Evolutionary conservation across 2,329 filamentous ascomycete species (phyloP).

Genomic region (Aspergillus transmontanensis): DNA sequence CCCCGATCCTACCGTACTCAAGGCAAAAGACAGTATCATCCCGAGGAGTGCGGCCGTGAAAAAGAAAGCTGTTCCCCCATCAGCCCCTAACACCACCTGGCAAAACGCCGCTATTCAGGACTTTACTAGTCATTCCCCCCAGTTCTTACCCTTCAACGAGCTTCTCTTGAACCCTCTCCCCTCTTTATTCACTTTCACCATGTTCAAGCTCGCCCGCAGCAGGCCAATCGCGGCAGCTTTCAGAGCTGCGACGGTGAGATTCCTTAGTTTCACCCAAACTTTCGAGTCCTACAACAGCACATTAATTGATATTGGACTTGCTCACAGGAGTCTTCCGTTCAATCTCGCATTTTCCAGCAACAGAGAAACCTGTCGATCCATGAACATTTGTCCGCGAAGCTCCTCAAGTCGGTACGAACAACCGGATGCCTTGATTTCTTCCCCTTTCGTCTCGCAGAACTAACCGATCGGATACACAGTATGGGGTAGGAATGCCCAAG

Average conservation of each 20-base stretch:
- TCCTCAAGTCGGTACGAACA: slow-evolving; percentile 68
- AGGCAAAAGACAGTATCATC: slow-evolving; percentile 28
- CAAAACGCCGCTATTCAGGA: slow-evolving; percentile 20
- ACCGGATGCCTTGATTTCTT: slow-evolving; percentile 1
- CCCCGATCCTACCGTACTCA: slow-evolving; percentile 29
- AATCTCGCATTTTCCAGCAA: slow-evolving; percentile 63
- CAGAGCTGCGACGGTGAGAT: slow-evolving; percentile 72
- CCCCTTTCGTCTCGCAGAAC: slow-evolving; percentile 1
- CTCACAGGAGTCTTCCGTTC: slow-evolving; percentile 58
- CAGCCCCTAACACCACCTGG: slow-evolving; percentile 13
- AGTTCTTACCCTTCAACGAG: slow-evolving; percentile 6
- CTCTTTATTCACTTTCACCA: slow-evolving; percentile 50
- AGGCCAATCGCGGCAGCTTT: slow-evolving; percentile 74
- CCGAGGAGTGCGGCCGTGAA: slow-evolving; percentile 34
- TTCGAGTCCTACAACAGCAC: slow-evolving; percentile 33
- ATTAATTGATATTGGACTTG: slow-evolving; percentile 52
- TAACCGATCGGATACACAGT: slow-evolving; percentile 57
- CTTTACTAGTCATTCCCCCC: slow-evolving; percentile 14
- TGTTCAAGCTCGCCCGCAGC: slow-evolving; percentile 87
- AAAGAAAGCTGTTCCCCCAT: slow-evolving; percentile 40
- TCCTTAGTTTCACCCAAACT: slow-evolving; percentile 11
- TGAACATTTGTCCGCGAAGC: slow-evolving; percentile 94
- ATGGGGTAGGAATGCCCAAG: slow-evolving; percentile 91
- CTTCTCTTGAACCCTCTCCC: slow-evolving; percentile 19
- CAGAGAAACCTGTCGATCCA: slow-evolving; percentile 95